Base-by-base conservation (phyloP, 306 rosid species). In the Cicer yamashitae region DNA sequence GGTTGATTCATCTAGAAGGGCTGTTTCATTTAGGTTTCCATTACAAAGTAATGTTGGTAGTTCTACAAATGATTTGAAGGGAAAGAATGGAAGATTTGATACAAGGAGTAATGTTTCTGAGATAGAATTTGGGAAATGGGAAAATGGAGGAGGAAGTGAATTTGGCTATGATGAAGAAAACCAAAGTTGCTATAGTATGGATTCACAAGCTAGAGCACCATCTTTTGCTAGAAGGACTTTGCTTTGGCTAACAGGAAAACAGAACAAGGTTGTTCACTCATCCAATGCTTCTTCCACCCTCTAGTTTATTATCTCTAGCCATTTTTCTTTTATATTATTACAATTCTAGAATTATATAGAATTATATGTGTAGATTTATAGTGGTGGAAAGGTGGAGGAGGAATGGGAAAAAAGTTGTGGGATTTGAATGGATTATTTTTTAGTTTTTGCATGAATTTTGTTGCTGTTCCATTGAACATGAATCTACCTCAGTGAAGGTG, bases 211-310 rank as follows among this genome's bases (percentile, higher is more conserved):
- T 18, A 94, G 88, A 50, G 87, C 88, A 3, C 93, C 97, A 44
- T 96, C 98, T 39, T 96, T 96, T 52, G 96, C 99, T 4, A 89
- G 94, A 69, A 90, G 83, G 80, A 92, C 98, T 67, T 84, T 96
- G 77, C 87, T 89, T 78, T 96, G 98, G 99, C 93, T 96, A 1
- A 83, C 87, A 41, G 98, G 98, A 70, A 90, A 78, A 84, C 97
- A 89, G 83, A 92, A 87, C 73, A 96, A 92, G 90, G 97, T 92
- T 80, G 89, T 91, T 78, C 91, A 94, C 64, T 92, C 96, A 12
- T 83, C 88, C 39, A 81, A 78, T 38, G 72, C 73, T 85, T 89
- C 97, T 71, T 89, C 97, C 71, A 86, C 71, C 74, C 70, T 83
- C 14, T 89, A 82, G 86, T 47, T 71, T 59, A 0, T 17, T 62